Evolutionary conservation across 768 basidiomycete genomes (phyloP), one percentile per base, ranked within the genome.

Genomic region (Chalciporus sphaerocephalus): DNA sequence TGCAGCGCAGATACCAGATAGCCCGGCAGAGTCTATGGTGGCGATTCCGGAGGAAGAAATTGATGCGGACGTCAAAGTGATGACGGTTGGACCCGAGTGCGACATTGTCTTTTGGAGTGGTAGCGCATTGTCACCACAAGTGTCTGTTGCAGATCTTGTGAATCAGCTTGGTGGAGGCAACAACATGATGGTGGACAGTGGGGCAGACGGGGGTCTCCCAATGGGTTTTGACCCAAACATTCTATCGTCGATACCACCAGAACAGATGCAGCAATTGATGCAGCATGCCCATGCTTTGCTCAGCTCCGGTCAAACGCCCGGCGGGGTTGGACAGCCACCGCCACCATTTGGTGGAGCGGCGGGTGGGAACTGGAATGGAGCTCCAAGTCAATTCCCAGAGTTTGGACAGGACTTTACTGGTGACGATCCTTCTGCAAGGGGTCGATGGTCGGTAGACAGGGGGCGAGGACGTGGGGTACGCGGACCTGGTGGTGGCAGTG

Each of bases 1-100:
- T 11, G 63, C 72, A 36, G 72, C 74, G 37, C 85, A 85, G 51
- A 85, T 91, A 55, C 90, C 90, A 35, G 87, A 90, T 39, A 78
- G 82, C 47, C 85, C 90, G 16, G 77, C 78, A 30, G 90, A 91
- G 66, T 81, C 85, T 21, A 61, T 77, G 16, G 63, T 67, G 49
- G 70, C 74, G 52, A 73, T 85, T 48, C 59, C 75, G 38, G 87
- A 87, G 53, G 87, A 86, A 53, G 83, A 88, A 54, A 72, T 80
- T 46, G 85, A 88, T 65, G 72, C 63, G 55, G 74, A 77, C 42
- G 74, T 78, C 54, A 74, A 73, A 58, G 60, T 68, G 38, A 91
- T 92, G 87, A 76, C 80, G 22, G 72, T 79, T 25, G 87, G 88
- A 18, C 70, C 78, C 17, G 85, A 87, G 42, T 74, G 80, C 46